Base-by-base conservation (phyloP, 192 early-diverging fungal species). In the Rhizophagus prolifer region DNA sequence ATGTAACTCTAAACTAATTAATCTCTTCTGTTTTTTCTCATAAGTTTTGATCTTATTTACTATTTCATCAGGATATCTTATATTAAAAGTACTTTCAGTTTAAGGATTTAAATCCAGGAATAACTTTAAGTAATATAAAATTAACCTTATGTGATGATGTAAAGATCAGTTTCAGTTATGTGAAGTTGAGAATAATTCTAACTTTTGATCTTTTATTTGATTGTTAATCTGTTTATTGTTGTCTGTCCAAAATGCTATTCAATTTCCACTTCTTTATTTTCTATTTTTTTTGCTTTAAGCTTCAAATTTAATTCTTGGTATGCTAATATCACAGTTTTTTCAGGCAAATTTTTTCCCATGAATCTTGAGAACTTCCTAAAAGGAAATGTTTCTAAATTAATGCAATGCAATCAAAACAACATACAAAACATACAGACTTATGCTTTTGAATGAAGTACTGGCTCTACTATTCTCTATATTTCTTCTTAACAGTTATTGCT, bases 121-220 rank as follows among this genome's bases (percentile, higher is more conserved):
- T 75, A 75, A 75, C 60, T 75, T 63, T 75, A 16, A 10, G 16
- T 13, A 23, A 63, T 63, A 75, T 44, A 34, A 75, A 5, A 75
- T 14, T 36, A 63, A 75, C 64, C 44, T 75, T 62, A 75, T 75
- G 16, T 75, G 16, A 26, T 75, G 16, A 25, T 63, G 21, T 63
- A 75, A 75, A 38, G 34, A 75, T 75, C 28, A 14, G 73, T 75
- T 75, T n/a, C n/a, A n/a, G n/a, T n/a, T 75, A 75, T 75, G 36
- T 64, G 73, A 13, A 63, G 73, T 63, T 25, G 16, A 60, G 14
- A 73, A 60, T 58, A 61, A 73, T 30, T 60, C 58, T 73, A 60
- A 60, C 31, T 73, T 60, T 61, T 31, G 30, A 31, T 31, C 30
- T 31, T 31, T 31, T 31, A 31, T 31, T 31, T 30, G 28, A 23